Evolutionary conservation across 306 rosid species (phyloP), one percentile per base, ranked within the genome.

Genomic region (Inga oerstediana): DNA sequence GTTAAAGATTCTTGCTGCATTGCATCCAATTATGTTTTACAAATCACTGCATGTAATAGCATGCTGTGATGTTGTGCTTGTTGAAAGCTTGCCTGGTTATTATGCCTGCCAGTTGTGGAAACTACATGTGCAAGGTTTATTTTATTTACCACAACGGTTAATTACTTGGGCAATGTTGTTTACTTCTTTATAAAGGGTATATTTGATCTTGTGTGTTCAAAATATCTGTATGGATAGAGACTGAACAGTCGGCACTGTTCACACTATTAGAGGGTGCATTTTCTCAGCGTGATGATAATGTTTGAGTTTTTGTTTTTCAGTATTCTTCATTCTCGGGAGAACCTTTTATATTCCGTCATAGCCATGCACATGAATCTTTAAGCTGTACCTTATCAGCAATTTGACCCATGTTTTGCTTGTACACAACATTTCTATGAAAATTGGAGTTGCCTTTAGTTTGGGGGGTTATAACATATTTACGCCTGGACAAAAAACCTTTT

Each of bases 31-130:
- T 72, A 24, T 70, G 11, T 67, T 34, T 14, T 35, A 17, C 46
- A 30, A 64, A 32, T 32, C 51, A 64, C 39, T 15, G 32, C 20
- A 7, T 67, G 39, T 1, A 22, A 43, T 58, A 35, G 51, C 77
- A 7, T 2, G 24, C 41, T 44, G 14, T 77, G 46, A 35, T 16
- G 44, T 14, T 69, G 81, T 22, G 13, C 67, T 54, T 79, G 32
- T 62, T 58, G 72, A 54, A 71, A 45, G 48, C 48, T 69, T 13
- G 19, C 69, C 43, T 68, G 75, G 75, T 49, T 49, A 12, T 51
- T 16, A 64, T 65, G 20, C 62, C 71, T 51, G 37, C 80, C 46
- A 73, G 74, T 51, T 19, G 27, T 49, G 72, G 75, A 64, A 58
- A 49, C 70, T 37, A 8, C 69, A 51, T 73, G 39, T 27, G 54